A percentile compares a stretch with the other conserved stretches of the same genome.
These are phyloP conservation scores for Allomyces javanicus DNA, from an alignment of 192 early-diverging fungal species.

Conservation along the genomic window DNA sequence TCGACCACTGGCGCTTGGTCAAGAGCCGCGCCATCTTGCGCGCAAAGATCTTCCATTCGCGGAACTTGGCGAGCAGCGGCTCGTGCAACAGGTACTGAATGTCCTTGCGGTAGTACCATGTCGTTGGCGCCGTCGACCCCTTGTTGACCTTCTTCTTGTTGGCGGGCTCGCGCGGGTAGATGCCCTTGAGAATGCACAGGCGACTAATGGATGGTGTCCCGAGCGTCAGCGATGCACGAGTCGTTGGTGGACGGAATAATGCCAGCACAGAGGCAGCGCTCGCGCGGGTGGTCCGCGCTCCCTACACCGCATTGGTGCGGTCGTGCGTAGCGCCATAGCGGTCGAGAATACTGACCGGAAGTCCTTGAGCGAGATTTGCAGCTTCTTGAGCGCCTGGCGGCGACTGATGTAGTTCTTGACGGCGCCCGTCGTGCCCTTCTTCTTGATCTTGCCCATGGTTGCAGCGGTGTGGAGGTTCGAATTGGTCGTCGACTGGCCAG, in stretches of 20 bases:
- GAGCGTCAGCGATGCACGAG: neutral
- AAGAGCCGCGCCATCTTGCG: conserved; percentile 74
- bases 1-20: conserved; percentile 55
- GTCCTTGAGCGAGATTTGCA: conserved; percentile 80
- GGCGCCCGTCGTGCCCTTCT: conserved; percentile 77
- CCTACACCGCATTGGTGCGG: too few species aligned
- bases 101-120: conserved; percentile 84
- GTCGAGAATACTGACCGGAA: conserved; percentile 45
- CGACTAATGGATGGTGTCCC: conserved; percentile 27
- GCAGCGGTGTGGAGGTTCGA: too few species aligned
- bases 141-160: conserved; percentile 86
- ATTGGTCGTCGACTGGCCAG: too few species aligned
- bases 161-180: conserved; percentile 89
- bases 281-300: too few species aligned
- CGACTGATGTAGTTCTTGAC: conserved; percentile 79
- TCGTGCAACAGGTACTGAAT: conserved; percentile 88
- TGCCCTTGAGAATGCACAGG: conserved; percentile 94
- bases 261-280: too few species aligned
- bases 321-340: neutral
- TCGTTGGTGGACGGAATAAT: too few species aligned
- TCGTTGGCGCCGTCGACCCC: conserved; percentile 64
- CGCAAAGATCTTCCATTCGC: conserved; percentile 75
- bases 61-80: conserved; percentile 75
- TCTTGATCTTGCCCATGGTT: conserved; percentile 39
- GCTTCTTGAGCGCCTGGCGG: conserved; percentile 75